Conservation (phyloP, 2,329 filamentous ascomycete species). For the Epichloe sibirici region DNA sequence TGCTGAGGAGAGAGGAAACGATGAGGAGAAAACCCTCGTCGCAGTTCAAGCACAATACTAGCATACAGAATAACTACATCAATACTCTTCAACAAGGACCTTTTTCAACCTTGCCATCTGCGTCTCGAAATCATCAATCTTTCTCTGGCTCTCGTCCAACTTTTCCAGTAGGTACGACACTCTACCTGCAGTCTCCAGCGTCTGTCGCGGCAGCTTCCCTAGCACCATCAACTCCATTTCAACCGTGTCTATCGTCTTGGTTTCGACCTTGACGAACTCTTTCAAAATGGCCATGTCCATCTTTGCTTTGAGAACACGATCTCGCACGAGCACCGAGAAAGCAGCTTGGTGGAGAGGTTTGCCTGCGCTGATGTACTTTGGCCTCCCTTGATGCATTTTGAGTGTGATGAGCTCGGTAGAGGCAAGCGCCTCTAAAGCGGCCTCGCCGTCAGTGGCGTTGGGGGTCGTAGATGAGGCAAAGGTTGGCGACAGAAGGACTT, state of each 20-base stretch:
- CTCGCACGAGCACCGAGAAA: constrained; percentile 59
- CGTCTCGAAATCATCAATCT: constrained; percentile 60
- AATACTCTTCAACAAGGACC: constrained; percentile 37
- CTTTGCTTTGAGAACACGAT: constrained; percentile 59
- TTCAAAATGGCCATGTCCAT: constrained; percentile 60
- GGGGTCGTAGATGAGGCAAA: constrained; percentile 48
- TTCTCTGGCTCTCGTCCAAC: constrained; percentile 59
- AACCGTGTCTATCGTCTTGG: constrained; percentile 60
- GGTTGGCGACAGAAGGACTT: constrained; percentile 63
- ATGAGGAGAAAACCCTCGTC: no score
- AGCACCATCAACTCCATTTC: constrained; percentile 66
- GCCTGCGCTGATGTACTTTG: constrained; percentile 64
- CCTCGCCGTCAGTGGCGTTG: constrained; percentile 50
- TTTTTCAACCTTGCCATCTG: constrained; percentile 64
- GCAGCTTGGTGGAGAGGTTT: constrained; percentile 80
- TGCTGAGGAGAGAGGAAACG: no score
- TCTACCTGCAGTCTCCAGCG: constrained; percentile 52
- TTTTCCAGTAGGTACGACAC: constrained; percentile 64
- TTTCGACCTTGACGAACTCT: constrained; percentile 61
- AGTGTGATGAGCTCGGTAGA: constrained; percentile 79
- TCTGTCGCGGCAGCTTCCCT: constrained; percentile 58
- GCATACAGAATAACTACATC: not conserved
- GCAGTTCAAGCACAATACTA: not conserved
- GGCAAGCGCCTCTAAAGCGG: constrained; percentile 66
- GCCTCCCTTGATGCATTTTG: constrained; percentile 59